Evolutionary conservation across 163 green algal species (phyloP).

Genomic region (Scenedesmus sp.): DNA sequence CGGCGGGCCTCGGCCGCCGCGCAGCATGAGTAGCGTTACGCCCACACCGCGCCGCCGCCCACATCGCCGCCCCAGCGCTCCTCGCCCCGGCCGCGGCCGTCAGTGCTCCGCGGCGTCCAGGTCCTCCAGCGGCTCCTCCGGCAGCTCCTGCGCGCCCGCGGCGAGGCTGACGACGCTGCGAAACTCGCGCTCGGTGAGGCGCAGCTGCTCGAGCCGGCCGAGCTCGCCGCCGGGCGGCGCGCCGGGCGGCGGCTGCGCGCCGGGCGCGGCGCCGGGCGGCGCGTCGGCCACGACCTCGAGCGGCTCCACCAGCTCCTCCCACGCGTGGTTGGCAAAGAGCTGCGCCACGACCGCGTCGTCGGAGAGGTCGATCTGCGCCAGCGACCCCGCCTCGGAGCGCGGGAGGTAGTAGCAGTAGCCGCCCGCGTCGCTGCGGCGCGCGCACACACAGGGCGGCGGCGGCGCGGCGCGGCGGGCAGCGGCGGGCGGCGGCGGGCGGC

Average conservation of each 20-base stretch:
- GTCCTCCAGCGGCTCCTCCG: slow-evolving; percentile 41
- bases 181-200: slow-evolving; percentile 43
- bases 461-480: too few relatives aligned
- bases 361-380: slow-evolving; percentile 45
- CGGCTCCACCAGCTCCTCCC: slow-evolving; percentile 47
- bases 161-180: slow-evolving; percentile 24
- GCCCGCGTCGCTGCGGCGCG: slow-evolving; percentile 18
- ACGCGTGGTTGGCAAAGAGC: slow-evolving; percentile 47
- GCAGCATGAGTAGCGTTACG: too few relatives aligned
- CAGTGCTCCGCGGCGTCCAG: slow-evolving; percentile 16
- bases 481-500: too few relatives aligned
- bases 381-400: background rate
- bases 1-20: too few relatives aligned
- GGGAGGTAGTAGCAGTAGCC: slow-evolving; percentile 47
- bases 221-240: background rate
- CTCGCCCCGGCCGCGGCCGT: too few relatives aligned
- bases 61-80: background rate
- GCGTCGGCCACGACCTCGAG: slow-evolving; percentile 22
- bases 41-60: too few relatives aligned
- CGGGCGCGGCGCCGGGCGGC: too few relatives aligned
- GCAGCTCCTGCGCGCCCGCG: slow-evolving; percentile 22
- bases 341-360: slow-evolving; percentile 46
- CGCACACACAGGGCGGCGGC: too few relatives aligned
- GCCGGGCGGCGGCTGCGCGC: too few relatives aligned
- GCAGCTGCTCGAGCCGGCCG: slow-evolving; percentile 34